These are phyloP conservation scores for Kwoniella sp. DNA, from an alignment of 768 basidiomycete genomes.

Conservation along the genomic window DNA sequence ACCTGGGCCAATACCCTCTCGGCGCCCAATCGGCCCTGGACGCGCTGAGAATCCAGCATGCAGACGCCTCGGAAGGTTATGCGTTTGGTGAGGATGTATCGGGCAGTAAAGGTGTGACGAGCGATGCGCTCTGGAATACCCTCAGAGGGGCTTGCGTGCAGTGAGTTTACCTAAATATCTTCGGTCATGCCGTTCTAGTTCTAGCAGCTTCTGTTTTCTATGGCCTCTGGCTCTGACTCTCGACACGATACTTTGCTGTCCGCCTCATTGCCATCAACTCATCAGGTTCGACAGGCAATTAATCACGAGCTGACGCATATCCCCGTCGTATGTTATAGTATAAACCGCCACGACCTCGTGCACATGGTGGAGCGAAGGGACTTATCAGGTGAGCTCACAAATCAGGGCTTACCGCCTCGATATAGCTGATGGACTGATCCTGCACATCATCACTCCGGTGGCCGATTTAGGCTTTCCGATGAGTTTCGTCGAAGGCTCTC, in stretches of 20 bases:
- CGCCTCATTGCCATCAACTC: no score
- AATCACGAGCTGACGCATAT: no score
- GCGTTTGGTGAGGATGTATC: constrained; percentile 13
- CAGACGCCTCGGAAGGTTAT: constrained; percentile 65
- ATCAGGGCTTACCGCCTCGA: no score
- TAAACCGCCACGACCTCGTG: constrained; percentile 76
- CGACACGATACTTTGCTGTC: no score
- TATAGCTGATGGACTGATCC: no score
- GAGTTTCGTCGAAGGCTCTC: constrained; percentile 7
- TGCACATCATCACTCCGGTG: background rate
- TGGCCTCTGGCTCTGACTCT: no score
- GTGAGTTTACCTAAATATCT: constrained; percentile 35
- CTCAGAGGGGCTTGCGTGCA: constrained; percentile 79
- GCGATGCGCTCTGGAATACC: constrained; percentile 82
- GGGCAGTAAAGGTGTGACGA: constrained; percentile 67
- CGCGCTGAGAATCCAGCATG: constrained; percentile 84
- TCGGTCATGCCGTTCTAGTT: no score
- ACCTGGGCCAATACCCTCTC: constrained; percentile 78
- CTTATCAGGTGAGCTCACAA: constrained; percentile 62
- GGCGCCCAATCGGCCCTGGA: constrained; percentile 84
- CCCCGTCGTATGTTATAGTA: no score
- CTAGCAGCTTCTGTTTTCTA: no score
- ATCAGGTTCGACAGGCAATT: no score
- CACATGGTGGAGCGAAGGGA: constrained; percentile 71
- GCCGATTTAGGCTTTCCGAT: constrained; percentile 24